Evolutionary conservation across 2,329 filamentous ascomycete genomes (phyloP).

Genomic region (Botrytis sinoallii): DNA sequence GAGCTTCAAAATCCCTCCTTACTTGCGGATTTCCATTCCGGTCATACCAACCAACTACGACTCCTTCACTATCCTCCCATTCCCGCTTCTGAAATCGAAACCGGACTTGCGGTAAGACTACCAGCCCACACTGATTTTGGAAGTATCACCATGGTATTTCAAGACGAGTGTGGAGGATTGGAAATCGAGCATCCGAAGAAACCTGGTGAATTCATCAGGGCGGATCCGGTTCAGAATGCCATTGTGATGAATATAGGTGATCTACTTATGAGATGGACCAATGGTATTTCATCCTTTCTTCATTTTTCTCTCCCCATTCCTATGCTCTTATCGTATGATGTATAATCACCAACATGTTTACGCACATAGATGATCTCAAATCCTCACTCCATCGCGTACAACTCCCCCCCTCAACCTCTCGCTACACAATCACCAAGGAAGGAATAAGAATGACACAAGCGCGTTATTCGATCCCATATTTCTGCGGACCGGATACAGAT

Average conservation of each 20-base stretch:
- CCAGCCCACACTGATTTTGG: slow-evolving; percentile 53
- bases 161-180: slow-evolving; percentile 50
- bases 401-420: slow-evolving; percentile 42
- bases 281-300: slow-evolving; percentile 39
- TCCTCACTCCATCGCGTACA: slow-evolving; percentile 54
- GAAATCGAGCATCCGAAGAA: slow-evolving; percentile 46
- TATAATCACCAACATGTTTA: background rate
- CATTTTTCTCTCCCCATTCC: background rate
- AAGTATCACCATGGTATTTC: slow-evolving; percentile 50
- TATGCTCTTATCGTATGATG: background rate
- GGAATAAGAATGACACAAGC: slow-evolving; percentile 45
- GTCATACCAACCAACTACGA: slow-evolving; percentile 57
- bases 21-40: slow-evolving; percentile 50
- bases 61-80: slow-evolving; percentile 57
- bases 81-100: slow-evolving; percentile 44
- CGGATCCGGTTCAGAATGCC: slow-evolving; percentile 41
- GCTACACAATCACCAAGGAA: slow-evolving; percentile 38
- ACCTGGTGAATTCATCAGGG: slow-evolving; percentile 43
- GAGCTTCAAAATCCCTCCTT: slow-evolving; percentile 46
- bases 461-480: slow-evolving; percentile 60
- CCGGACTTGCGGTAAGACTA: slow-evolving; percentile 44
- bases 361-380: slow-evolving; percentile 44
- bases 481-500: slow-evolving; percentile 50
- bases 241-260: slow-evolving; percentile 51
- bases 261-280: slow-evolving; percentile 49